A percentile compares a stretch with the other conserved stretches of the same genome.
phyloP scores from a whole-genome alignment of 2,329 filamentous ascomycete species.

The Xenosphaeropsis pyriputrescens region DNA sequence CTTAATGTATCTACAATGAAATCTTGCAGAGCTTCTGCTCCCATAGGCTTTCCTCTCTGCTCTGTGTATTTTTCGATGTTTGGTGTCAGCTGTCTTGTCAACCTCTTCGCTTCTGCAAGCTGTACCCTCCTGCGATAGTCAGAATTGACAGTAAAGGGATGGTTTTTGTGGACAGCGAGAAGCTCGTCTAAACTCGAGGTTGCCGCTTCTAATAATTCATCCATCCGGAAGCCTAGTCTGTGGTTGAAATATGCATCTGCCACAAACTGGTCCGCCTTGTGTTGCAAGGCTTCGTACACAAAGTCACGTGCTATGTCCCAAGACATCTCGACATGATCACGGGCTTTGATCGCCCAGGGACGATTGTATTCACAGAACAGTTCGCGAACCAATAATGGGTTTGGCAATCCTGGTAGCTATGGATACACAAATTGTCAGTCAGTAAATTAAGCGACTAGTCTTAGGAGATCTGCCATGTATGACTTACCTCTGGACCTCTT shows the following conservation, averaged over 20 bases:
- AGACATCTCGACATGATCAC: slow-evolving; percentile 4
- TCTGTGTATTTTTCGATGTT: slow-evolving; percentile 1
- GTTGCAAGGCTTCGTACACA: slow-evolving; percentile 4
- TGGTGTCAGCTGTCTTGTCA: background rate
- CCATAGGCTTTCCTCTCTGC: background rate
- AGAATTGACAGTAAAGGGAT: slow-evolving; percentile 6
- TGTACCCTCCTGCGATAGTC: slow-evolving; percentile 4
- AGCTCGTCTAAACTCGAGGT: slow-evolving; percentile 6
- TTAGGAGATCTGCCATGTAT: background rate
- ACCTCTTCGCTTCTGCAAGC: background rate
- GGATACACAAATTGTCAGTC: background rate
- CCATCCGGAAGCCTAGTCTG: slow-evolving; percentile 4
- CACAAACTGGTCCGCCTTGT: slow-evolving; percentile 2
- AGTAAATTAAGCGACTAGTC: background rate
- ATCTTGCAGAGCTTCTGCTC: background rate
- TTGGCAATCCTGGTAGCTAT: slow-evolving; percentile 6
- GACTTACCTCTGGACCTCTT: slow-evolving; percentile 6
- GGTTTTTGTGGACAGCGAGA: slow-evolving; percentile 7
- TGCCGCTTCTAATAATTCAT: slow-evolving; percentile 4
- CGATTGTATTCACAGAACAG: slow-evolving; percentile 9
- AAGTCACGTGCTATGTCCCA: slow-evolving; percentile 6
- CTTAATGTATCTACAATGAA: slow-evolving; percentile 1
- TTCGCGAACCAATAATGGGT: slow-evolving; percentile 7
- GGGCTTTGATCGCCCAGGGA: slow-evolving; percentile 6
- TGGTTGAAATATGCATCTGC: slow-evolving; percentile 2